Evolutionary conservation across 2,329 filamentous ascomycete species (phyloP), one percentile per base, ranked within the genome.

Genomic region (Hypocrella siamensis): DNA sequence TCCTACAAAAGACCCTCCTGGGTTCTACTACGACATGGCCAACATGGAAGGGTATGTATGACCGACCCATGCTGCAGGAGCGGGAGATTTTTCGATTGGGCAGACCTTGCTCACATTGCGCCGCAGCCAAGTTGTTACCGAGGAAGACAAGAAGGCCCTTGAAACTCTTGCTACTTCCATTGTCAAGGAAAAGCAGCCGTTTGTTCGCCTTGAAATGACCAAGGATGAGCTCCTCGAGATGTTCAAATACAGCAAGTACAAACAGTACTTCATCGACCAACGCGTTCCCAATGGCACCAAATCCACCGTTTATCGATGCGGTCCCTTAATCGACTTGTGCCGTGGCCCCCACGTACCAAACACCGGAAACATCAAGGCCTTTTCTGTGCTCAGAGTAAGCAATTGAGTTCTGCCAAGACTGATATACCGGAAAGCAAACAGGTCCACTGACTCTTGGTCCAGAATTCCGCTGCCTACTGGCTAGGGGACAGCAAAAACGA

Each of bases 11-110:
- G 79, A 86, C 54, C 54, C 54, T 6, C 53, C 54, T 11, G 88
- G 85, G 25, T 94, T 93, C 66, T 94, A 93, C 67, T 96, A 94
- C 57, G 84, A 96, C 58, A 94, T 96, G 86, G 80, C 80, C 31
- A 58, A 57, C 36, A 57, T 57, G 54, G 52, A 53, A 28, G 53
- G 48, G 52, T 56, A 14, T 10, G 10, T 28, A 15, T 7, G 17
- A 6, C 11, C 14, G 7, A 15, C 21, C 12, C 5, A 19, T 17
- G 18, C 27, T 29, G 27, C 9, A 10, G 2, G n/a, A 17, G 6
- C 25, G 29, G 15, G 14, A 16, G 21, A 16, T 10, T 30, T 28
- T 7, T 32, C 4, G n/a, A 11, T 19, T 31, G n/a, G 19, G 14
- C 7, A 22, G 12, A 22, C 8, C 8, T 33, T 17, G 17, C 45